phyloP scores from a whole-genome alignment of 176 grass and related monocot genomes.

The Raddia distichophylla region DNA sequence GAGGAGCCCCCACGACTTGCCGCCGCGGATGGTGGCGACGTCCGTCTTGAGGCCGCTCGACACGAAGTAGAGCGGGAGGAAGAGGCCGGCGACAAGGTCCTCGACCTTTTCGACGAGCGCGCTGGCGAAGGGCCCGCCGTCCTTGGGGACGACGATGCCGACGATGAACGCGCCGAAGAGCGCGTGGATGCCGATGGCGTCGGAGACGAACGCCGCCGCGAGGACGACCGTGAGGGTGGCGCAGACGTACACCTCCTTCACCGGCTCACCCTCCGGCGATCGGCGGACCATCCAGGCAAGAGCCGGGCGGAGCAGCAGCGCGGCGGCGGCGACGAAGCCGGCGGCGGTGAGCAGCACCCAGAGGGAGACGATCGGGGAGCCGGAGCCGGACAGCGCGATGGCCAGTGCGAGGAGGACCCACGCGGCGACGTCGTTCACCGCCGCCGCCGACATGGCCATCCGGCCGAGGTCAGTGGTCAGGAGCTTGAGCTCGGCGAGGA shows the following conservation, averaged over 20 bases:
- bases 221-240: neutral
- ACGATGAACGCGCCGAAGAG: constrained; percentile 18
- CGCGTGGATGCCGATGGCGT: constrained; percentile 6
- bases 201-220: neutral
- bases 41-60: neutral
- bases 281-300: too few relatives aligned
- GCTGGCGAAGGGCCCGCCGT: neutral
- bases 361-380: neutral
- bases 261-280: too few relatives aligned
- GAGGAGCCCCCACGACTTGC: neutral
- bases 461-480: constrained; percentile 65
- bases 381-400: constrained; percentile 35
- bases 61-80: constrained; percentile 25
- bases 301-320: too few relatives aligned
- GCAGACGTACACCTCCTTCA: too few relatives aligned
- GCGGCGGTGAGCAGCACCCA: neutral
- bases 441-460: constrained; percentile 65
- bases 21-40: neutral
- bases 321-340: neutral
- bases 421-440: constrained; percentile 51
- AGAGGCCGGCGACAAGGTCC: constrained; percentile 1
- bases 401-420: constrained; percentile 56
- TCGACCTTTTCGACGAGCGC: neutral
- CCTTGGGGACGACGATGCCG: neutral
- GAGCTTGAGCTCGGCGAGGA: constrained; percentile 68